Evolutionary conservation across 73 alveolate species (phyloP).

Genomic region (Paramecium caudatum): DNA sequence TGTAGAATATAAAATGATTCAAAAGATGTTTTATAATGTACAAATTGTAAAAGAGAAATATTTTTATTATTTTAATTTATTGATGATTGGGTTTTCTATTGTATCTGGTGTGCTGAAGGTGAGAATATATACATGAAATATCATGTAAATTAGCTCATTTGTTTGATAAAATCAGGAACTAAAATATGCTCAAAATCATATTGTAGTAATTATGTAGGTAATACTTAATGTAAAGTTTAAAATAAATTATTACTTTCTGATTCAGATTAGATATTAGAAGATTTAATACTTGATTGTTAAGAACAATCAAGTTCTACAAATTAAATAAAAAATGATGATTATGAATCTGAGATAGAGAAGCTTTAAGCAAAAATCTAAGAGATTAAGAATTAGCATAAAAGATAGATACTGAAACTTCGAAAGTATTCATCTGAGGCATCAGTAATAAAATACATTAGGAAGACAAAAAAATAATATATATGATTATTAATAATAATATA

Average conservation of each 20-base stretch:
- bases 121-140: background rate
- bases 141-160: background rate
- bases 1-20: background rate
- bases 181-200: background rate
- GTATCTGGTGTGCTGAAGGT: background rate
- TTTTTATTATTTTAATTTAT: background rate
- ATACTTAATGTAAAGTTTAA: background rate
- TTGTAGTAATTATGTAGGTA: background rate
- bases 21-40: background rate
- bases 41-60: background rate
- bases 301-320: too few relatives aligned
- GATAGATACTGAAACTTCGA: too few relatives aligned
- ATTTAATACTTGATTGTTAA: too few relatives aligned
- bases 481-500: background rate
- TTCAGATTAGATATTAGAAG: too few relatives aligned
- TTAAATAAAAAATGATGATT: too few relatives aligned
- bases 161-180: background rate
- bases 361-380: too few relatives aligned
- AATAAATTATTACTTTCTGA: too few relatives aligned
- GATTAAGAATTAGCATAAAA: too few relatives aligned
- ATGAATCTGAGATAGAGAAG: too few relatives aligned
- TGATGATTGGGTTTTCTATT: background rate
- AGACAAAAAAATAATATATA: too few relatives aligned
- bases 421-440: too few relatives aligned
- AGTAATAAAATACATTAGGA: too few relatives aligned